Evolutionary conservation across 2,329 filamentous ascomycete genomes (phyloP), one percentile per base, ranked within the genome.

Genomic region (Aspergillus brunneoviolaceus): DNA sequence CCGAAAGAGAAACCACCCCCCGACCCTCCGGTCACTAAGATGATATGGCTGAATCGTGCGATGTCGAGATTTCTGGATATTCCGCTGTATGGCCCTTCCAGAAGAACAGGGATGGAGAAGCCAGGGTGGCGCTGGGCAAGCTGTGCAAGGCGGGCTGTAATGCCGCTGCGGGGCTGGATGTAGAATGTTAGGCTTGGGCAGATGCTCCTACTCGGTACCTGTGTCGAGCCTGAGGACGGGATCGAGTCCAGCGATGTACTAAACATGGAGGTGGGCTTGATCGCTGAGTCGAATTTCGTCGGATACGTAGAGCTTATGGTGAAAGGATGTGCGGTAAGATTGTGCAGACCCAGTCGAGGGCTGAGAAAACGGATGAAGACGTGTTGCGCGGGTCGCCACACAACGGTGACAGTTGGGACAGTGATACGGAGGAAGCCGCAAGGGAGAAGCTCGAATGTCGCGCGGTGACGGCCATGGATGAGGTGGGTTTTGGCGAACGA

Each of bases 61-160:
- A 79, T 67, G 3, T 48, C 76, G 5, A 69, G 64, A 2, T 66
- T 66, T 1, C 76, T 70, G 19, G 84, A 69, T 5, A 69, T 60
- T 0, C 84, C 85, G 0, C 85, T 84, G 59, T 87, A 87, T 0
- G 85, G 85, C 0, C 85, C 85, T 47, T 87, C 85, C 0, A 87
- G 62, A 1, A 85, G 68, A 0, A 87, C 81, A 0, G 76, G 74
- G 1, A 83, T 71, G 0, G 70, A 63, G 0, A 65, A 57, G 0
- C 71, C 74, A 0, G 84, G 76, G 11, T 71, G 67, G 31, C 76
- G 70, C 5, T 61, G 52, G 0, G 80, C 80, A 5, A 78, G 57
- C 0, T 69, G 74, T 4, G 77, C 77, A 2, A 86, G 71, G 0
- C 78, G 75, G 0, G 70, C 75, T 0, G 85, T 87, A 9, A 86